Evolutionary conservation across 2,329 filamentous ascomycete genomes (phyloP).

Genomic region (Penicillium sp.): DNA sequence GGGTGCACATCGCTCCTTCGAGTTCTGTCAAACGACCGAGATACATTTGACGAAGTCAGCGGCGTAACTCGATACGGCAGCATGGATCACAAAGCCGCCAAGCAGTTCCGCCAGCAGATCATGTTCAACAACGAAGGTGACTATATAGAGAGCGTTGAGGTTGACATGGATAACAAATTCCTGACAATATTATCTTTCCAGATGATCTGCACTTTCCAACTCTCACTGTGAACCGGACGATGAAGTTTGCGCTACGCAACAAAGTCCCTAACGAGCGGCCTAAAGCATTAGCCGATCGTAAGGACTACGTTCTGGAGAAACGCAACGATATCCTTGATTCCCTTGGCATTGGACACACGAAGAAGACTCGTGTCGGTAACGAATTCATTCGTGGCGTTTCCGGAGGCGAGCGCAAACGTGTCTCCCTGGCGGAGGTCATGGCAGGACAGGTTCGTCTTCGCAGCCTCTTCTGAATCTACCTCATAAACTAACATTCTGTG

Average conservation of each 20-base stretch:
- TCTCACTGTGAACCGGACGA: conserved; percentile 70
- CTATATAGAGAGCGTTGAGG: neutral
- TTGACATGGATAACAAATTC: neutral
- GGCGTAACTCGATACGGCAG: conserved; percentile 57
- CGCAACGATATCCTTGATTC: conserved; percentile 36
- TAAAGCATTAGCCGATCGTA: conserved; percentile 23
- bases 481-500: neutral
- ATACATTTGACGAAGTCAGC: conserved; percentile 58
- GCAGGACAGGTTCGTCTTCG: conserved; percentile 47
- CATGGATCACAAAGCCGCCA: conserved; percentile 50
- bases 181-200: neutral
- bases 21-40: conserved; percentile 65
- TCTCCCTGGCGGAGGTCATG: conserved; percentile 64
- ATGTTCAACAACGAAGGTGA: conserved; percentile 70
- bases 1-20: conserved; percentile 73
- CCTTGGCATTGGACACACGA: conserved; percentile 51
- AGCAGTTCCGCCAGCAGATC: conserved; percentile 46
- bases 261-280: conserved; percentile 35
- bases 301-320: conserved; percentile 34
- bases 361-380: conserved; percentile 66
- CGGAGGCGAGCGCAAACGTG: conserved; percentile 68
- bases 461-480: neutral
- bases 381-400: conserved; percentile 66
- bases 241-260: conserved; percentile 68
- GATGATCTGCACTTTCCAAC: conserved; percentile 74